These are phyloP conservation scores for Platanthera zijinensis DNA, from an alignment of 106 monocot genomes.

Conservation along the genomic window DNA sequence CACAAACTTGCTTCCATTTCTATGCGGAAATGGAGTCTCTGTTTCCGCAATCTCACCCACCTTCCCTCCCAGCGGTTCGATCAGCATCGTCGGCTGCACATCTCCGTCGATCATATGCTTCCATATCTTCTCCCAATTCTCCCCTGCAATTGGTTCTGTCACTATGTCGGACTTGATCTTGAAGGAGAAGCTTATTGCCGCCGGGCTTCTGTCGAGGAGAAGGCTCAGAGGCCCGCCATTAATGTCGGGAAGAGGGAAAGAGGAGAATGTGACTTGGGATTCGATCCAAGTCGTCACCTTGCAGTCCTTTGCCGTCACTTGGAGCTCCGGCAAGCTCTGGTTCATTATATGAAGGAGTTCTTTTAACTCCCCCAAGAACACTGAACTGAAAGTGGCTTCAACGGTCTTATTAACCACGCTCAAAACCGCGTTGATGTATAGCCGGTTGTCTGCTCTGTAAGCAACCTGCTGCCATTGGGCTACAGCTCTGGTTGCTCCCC, in stretches of 20 bases:
- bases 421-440: conserved; percentile 15
- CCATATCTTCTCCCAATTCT: conserved; percentile 11
- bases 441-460: conserved; percentile 14
- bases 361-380: conserved; percentile 29
- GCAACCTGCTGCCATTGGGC: conserved; percentile 40
- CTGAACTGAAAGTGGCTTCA: conserved; percentile 15
- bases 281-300: conserved; percentile 49
- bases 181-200: conserved; percentile 4
- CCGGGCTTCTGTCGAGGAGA: conserved; percentile 6
- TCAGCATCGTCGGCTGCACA: conserved; percentile 10
- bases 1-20: conserved; percentile 21
- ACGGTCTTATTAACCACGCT: conserved; percentile 1
- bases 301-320: conserved; percentile 23
- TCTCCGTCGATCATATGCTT: conserved; percentile 9
- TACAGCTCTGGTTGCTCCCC: conserved; percentile 20
- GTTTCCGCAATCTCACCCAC: conserved; percentile 19
- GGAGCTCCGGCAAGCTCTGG: conserved; percentile 20
- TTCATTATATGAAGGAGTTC: conserved; percentile 16
- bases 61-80: conserved; percentile 25
- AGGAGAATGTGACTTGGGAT: conserved; percentile 17
- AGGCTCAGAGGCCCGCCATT: background rate
- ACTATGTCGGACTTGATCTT: conserved; percentile 37
- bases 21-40: conserved; percentile 25
- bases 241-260: background rate
- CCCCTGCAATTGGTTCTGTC: conserved; percentile 5